phyloP scores from a whole-genome alignment of 192 early-diverging fungal genomes.

The Gonapodya sp. region DNA sequence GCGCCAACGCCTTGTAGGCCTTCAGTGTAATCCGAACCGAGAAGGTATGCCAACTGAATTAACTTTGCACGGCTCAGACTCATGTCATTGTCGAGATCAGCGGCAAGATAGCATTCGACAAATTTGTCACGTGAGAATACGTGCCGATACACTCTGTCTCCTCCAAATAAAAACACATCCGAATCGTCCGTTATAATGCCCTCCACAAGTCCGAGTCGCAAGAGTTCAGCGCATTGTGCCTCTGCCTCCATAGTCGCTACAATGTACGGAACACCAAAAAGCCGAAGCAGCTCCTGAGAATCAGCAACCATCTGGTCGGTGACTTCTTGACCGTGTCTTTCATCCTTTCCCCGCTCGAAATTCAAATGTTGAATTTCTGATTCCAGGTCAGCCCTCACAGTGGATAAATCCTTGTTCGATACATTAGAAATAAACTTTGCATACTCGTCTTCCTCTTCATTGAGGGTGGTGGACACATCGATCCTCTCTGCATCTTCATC shows the following conservation, averaged over 20 bases:
- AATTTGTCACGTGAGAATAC: constrained; percentile 85
- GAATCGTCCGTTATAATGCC: constrained; percentile 96
- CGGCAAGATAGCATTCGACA: constrained; percentile 71
- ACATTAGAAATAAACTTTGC: constrained; percentile 50
- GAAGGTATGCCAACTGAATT: constrained; percentile 74
- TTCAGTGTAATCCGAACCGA: constrained; percentile 96
- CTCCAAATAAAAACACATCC: constrained; percentile 94
- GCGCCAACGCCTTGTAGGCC: constrained; percentile 81
- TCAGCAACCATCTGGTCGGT: constrained; percentile 67
- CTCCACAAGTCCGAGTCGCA: constrained; percentile 59
- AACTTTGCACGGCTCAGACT: constrained; percentile 57
- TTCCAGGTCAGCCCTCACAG: constrained; percentile 32
- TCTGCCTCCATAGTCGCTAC: constrained; percentile 95
- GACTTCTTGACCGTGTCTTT: constrained; percentile 50
- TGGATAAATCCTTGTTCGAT: constrained; percentile 24
- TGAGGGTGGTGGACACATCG: not conserved
- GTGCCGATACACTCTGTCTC: constrained; percentile 71
- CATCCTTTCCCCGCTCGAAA: constrained; percentile 37
- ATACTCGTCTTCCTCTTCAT: constrained; percentile 51
- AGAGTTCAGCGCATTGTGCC: constrained; percentile 81
- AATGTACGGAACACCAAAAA: constrained; percentile 94
- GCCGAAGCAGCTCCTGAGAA: constrained; percentile 58
- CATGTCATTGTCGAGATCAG: constrained; percentile 57
- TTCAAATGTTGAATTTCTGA: constrained; percentile 41
- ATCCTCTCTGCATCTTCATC: not conserved